phyloP scores from a whole-genome alignment of 352 stramenopile genomes.

The Pythium monospermum region DNA sequence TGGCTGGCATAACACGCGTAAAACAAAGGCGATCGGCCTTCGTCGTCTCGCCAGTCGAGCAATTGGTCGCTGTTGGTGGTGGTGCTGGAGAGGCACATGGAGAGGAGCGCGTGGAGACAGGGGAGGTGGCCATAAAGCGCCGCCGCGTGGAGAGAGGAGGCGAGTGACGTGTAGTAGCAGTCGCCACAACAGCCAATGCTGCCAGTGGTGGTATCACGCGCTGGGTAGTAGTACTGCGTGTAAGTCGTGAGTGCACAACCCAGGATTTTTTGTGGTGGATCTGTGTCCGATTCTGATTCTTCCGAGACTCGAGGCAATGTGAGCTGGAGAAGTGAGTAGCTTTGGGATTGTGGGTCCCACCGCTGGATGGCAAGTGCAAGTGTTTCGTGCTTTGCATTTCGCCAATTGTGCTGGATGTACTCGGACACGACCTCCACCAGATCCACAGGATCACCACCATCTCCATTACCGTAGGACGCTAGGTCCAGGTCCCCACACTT shows the following conservation, averaged over 20 bases:
- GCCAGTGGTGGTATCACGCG: not conserved
- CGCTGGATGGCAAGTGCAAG: slow-evolving; percentile 38
- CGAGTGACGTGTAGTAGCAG: slow-evolving; percentile 53
- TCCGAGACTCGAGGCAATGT: slow-evolving; percentile 19
- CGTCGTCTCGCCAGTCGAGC: slow-evolving; percentile 53
- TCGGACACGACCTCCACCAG: slow-evolving; percentile 11
- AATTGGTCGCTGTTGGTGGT: slow-evolving; percentile 20
- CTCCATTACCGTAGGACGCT: too few relatives aligned
- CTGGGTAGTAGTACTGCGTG: slow-evolving; percentile 37
- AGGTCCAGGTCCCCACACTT: slow-evolving; percentile 28
- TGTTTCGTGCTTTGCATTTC: slow-evolving; percentile 1
- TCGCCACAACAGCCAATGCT: slow-evolving; percentile 35
- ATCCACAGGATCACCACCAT: too few relatives aligned
- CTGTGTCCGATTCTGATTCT: too few relatives aligned
- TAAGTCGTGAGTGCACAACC: slow-evolving; percentile 54
- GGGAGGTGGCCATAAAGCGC: slow-evolving; percentile 44
- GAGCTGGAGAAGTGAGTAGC: slow-evolving; percentile 33
- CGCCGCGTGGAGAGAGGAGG: slow-evolving; percentile 50
- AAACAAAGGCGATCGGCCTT: slow-evolving; percentile 63
- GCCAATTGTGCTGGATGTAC: slow-evolving; percentile 23
- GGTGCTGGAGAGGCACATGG: not conserved
- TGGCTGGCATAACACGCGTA: slow-evolving; percentile 67
- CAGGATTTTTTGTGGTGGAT: too few relatives aligned
- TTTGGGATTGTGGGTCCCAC: slow-evolving; percentile 37
- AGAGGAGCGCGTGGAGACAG: slow-evolving; percentile 40